Evolutionary conservation across 2,329 filamentous ascomycete genomes (phyloP), one percentile per base, ranked within the genome.

Genomic region (Botrytis hyacinthi): DNA sequence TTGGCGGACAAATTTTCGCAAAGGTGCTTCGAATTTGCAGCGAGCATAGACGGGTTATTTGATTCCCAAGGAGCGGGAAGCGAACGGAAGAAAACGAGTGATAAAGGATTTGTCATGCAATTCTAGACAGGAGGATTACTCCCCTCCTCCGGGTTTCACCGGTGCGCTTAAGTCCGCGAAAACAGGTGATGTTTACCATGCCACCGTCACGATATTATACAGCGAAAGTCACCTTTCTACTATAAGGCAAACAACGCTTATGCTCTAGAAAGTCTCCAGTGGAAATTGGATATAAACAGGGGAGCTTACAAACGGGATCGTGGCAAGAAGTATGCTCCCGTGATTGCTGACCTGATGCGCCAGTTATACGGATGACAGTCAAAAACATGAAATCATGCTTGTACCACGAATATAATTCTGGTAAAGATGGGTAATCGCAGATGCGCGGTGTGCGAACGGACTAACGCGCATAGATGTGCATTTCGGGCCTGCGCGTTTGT

Each of bases 161-260:
- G 66, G 18, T 9, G 29, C 18, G 66, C n/a, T 26, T 32, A 42
- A 8, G 37, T 57, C 66, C 66, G 66, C 29, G 18, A 26, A 26
- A 69, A 57, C 46, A 57, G 48, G 66, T 9, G 18, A 69, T 69
- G 16, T 6, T 69, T 69, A 42, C 16, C 66, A 69, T 69, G 7
- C 35, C 66, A 69, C 7, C 18, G 42, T 57, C 48, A 32, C 37
- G 37, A 57, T 32, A 68, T 69, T 29, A 16, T 51, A 16, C 18
- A 37, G 40, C 6, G 14, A 32, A 44, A 44, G 4, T 57, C n/a
- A 22, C 37, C 48, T 69, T 29, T 26, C n/a, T 10, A 14, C 18
- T 37, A 2, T 10, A 57, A 57, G n/a, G 66, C 66, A 32, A 44
- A 32, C n/a, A 14, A 20, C 32, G 37, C 26, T 42, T 57, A 51